A percentile compares a stretch with the other conserved stretches of the same genome.
phyloP scores from a whole-genome alignment of 176 grass and related monocot genomes.

The Elymus sibiricus region DNA sequence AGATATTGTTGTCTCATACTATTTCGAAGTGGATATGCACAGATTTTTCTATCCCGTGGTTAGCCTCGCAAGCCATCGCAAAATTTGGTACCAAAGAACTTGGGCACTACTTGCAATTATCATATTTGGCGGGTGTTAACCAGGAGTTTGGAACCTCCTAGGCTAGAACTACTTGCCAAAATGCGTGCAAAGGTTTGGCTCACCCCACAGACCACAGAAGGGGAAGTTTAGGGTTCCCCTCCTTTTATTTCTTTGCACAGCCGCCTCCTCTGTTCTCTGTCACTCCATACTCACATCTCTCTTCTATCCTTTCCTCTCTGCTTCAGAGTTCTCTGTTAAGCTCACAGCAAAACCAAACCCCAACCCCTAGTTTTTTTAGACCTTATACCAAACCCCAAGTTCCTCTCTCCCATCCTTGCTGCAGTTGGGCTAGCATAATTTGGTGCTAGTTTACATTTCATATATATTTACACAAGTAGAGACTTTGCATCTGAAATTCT shows the following conservation, averaged over 20 bases:
- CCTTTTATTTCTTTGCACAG: not conserved
- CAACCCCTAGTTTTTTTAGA: no score
- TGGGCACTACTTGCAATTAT: not conserved
- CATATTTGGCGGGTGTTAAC: not conserved
- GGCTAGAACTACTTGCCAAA: not conserved
- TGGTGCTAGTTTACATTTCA: not conserved
- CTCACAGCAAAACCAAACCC: not conserved
- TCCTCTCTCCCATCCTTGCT: not conserved
- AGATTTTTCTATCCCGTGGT: not conserved
- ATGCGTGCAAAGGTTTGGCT: not conserved
- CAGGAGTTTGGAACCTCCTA: not conserved
- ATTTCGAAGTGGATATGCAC: not conserved
- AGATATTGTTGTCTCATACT: not conserved
- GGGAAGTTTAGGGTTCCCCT: not conserved
- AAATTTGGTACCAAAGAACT: not conserved
- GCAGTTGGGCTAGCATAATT: not conserved
- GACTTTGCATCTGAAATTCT: not conserved
- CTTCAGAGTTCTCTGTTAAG: not conserved
- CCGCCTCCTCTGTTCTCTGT: not conserved
- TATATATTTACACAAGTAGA: not conserved
- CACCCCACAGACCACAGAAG: not conserved
- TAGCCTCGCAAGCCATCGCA: not conserved
- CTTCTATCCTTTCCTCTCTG: not conserved
- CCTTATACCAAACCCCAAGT: not conserved
- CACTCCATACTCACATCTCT: not conserved